A percentile compares a stretch with the other conserved stretches of the same genome.
Evolutionary conservation across 306 rosid genomes (phyloP).

Genomic region (Malus orientalis): DNA sequence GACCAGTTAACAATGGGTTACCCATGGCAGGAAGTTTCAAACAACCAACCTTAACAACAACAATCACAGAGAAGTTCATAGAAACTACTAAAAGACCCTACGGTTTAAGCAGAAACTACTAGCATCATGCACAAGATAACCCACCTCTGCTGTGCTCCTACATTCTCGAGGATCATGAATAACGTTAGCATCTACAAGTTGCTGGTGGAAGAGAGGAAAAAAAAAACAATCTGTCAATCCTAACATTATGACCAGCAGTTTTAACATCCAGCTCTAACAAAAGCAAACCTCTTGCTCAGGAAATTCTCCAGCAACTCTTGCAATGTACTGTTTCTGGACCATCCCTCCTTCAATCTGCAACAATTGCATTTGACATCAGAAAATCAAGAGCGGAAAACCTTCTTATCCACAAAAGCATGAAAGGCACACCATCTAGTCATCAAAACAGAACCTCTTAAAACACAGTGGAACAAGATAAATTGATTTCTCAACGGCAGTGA

Average conservation of each 20-base stretch:
- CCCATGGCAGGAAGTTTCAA: background rate
- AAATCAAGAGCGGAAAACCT: background rate
- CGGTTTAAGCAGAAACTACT: background rate
- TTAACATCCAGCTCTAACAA: slow-evolving; percentile 19
- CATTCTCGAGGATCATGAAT: slow-evolving; percentile 82
- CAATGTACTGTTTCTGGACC: slow-evolving; percentile 73
- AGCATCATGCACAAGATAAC: background rate
- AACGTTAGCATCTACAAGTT: slow-evolving; percentile 63
- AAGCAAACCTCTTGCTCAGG: slow-evolving; percentile 55
- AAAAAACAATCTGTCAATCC: slow-evolving; percentile 4
- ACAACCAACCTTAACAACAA: background rate
- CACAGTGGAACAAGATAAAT: background rate
- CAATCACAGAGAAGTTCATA: background rate
- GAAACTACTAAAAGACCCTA: background rate
- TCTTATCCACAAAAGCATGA: background rate
- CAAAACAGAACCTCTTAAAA: background rate
- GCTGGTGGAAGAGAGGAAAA: slow-evolving; percentile 36
- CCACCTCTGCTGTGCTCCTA: slow-evolving; percentile 83
- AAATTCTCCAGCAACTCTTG: slow-evolving; percentile 69
- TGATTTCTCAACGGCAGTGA: background rate
- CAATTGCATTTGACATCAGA: background rate
- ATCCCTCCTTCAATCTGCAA: slow-evolving; percentile 81
- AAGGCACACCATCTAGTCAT: background rate
- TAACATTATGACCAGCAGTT: background rate
- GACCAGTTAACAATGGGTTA: background rate